Conservation (phyloP, 225 moss, liverwort and hornwort genomes). For the Sphagnum tenellum region DNA sequence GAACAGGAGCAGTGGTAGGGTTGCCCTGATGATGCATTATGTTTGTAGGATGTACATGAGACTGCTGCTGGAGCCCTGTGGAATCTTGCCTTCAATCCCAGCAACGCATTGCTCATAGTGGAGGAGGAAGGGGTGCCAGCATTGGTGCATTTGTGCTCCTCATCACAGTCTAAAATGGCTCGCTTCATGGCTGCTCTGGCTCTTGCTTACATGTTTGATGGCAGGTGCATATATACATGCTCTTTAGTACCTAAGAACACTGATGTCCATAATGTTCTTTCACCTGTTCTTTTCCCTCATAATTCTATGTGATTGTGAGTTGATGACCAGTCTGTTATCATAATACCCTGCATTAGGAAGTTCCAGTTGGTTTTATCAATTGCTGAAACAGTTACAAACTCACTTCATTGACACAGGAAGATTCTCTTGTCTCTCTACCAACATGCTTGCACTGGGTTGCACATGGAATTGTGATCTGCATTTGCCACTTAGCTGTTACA, state of each 20-base stretch:
- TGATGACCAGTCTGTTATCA: too few species aligned
- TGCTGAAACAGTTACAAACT: too few species aligned
- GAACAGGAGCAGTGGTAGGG: not conserved
- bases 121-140: slow-evolving; percentile 84
- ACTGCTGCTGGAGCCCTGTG: slow-evolving; percentile 91
- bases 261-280: not conserved
- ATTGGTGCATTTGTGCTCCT: slow-evolving; percentile 80
- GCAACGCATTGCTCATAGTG: slow-evolving; percentile 83
- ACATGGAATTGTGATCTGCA: too few species aligned
- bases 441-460: too few species aligned
- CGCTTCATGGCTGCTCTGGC: slow-evolving; percentile 97
- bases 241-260: not conserved
- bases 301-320: too few species aligned
- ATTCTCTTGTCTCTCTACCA: too few species aligned
- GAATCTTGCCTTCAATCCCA: slow-evolving; percentile 93
- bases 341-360: too few species aligned
- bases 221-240: slow-evolving; percentile 39
- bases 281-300: too few species aligned
- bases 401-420: too few species aligned
- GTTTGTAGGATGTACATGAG: slow-evolving; percentile 76
- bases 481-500: too few species aligned
- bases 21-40: not conserved
- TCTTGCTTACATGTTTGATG: slow-evolving; percentile 95
- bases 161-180: slow-evolving; percentile 85
- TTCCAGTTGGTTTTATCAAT: too few species aligned